These are phyloP conservation scores for Phycomyces nitens DNA, from an alignment of 192 early-diverging fungal species.

Conservation along the genomic window DNA sequence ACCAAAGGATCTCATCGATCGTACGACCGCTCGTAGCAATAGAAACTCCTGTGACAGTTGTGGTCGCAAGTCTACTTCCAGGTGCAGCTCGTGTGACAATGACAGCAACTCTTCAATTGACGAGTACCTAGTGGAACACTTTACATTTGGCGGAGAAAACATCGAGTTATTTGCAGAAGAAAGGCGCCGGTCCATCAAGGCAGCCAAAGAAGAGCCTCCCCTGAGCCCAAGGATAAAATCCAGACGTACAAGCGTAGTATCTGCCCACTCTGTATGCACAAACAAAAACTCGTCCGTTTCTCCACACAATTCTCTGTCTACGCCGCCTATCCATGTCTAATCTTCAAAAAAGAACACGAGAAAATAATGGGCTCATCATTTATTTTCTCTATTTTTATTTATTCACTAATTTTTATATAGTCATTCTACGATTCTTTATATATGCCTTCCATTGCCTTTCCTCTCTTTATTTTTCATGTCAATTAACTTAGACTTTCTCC, in stretches of 20 bases:
- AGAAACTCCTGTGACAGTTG: not conserved
- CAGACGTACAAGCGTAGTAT: not conserved
- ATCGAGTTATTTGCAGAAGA: conserved; percentile 6
- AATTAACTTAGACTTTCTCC: too few relatives aligned
- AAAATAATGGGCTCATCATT: too few relatives aligned
- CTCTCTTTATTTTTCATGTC: not conserved
- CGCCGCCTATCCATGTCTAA: not conserved
- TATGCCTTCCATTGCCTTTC: not conserved
- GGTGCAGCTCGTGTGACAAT: not conserved
- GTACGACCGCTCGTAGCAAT: not conserved
- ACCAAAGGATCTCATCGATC: not conserved
- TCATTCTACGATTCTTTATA: conserved; percentile 6
- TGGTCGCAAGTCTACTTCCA: not conserved
- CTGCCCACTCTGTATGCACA: not conserved
- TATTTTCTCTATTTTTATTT: too few relatives aligned
- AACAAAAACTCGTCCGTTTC: not conserved
- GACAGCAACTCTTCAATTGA: not conserved
- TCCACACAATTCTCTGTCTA: not conserved
- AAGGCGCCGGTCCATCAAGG: not conserved
- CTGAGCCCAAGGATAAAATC: not conserved
- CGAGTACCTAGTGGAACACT: conserved; percentile 10
- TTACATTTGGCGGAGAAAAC: conserved; percentile 20
- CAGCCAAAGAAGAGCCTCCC: not conserved
- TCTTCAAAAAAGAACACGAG: conserved; percentile 11
- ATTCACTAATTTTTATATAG: too few relatives aligned